Conservation (phyloP, 257 asterid genomes). For the Salvia rosmarinus region DNA sequence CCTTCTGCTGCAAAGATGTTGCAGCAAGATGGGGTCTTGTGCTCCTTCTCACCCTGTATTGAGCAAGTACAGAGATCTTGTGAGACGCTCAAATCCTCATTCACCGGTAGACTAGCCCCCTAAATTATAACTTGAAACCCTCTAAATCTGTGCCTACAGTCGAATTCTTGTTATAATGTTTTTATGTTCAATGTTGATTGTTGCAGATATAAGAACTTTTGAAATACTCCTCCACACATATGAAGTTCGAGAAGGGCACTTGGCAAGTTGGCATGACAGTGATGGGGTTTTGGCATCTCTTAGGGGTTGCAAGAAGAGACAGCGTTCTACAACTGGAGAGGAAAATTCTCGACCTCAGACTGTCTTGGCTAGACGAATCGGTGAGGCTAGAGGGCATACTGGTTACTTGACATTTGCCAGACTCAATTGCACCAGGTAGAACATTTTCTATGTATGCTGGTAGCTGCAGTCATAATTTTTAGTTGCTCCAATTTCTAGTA, state of each 20-base stretch:
- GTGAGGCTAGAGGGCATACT: constrained; percentile 90
- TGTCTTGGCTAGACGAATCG: constrained; percentile 62
- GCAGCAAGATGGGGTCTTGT: constrained; percentile 86
- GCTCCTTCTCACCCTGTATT: constrained; percentile 97
- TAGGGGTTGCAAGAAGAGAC: constrained; percentile 73
- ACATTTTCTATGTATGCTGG: not conserved
- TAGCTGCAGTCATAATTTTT: not conserved
- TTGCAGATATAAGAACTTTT: constrained; percentile 79
- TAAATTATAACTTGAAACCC: not conserved
- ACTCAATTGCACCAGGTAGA: constrained; percentile 54
- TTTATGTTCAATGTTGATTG: constrained; percentile 26
- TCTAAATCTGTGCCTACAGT: not conserved
- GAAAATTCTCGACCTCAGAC: constrained; percentile 51
- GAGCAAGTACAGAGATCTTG: constrained; percentile 96
- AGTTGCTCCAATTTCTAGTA: not conserved
- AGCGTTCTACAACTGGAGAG: constrained; percentile 48
- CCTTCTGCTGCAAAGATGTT: constrained; percentile 92
- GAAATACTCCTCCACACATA: constrained; percentile 82
- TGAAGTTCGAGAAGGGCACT: constrained; percentile 73
- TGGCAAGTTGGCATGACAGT: constrained; percentile 59
- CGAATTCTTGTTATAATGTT: not conserved
- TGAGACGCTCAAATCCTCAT: constrained; percentile 61
- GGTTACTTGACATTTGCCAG: constrained; percentile 95
- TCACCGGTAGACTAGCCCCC: constrained; percentile 57
- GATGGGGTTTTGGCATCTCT: constrained; percentile 42